Evolutionary conservation across 768 basidiomycete genomes (phyloP), one percentile per base, ranked within the genome.

Genomic region (Termitomyces heimii): DNA sequence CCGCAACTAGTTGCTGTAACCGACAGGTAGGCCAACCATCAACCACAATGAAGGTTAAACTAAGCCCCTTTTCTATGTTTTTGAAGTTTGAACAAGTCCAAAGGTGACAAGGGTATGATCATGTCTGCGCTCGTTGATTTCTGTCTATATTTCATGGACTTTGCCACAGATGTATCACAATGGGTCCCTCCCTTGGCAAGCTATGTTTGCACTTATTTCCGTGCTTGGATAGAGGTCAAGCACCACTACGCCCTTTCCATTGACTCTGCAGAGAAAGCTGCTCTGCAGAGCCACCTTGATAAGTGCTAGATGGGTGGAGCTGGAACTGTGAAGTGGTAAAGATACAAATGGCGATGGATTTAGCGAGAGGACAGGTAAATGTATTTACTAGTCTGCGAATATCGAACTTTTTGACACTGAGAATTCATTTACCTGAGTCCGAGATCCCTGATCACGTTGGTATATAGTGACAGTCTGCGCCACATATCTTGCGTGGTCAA

Each of bases 1-100:
- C 82, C 82, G 6, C 82, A 83, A 66, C 71, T 84, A 4, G 66
- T 82, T 31, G 81, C 81, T 42, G 74, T 82, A 39, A 77, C 79
- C 5, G 71, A 71, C 56, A 63, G 68, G 74, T 73, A 48, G 37
- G 72, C 65, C 2, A 31, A 29, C 39, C 54, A 31, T 12, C 24
- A 5, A 13, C 35, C n/a, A 37, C 18, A 28, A 14, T 26, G 6
- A 6, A 43, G 4, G 18, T 14, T 12, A 13, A n/a, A 20, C 12
- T 35, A 5, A 46, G 28, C 20, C 18, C 13, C 26, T 20, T n/a
- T 28, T 52, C 0, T 44, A 9, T 2, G 37, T 34, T 34, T 37
- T 37, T 29, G 28, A 31, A 77, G 75, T 55, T 63, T 76, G 39
- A 82, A 83, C 65, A 61, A 75, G 47, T 73, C 78, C 32, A 82